These are phyloP conservation scores for Colletotrichum noveboracense DNA, from an alignment of 2,329 filamentous ascomycete genomes.

Conservation along the genomic window DNA sequence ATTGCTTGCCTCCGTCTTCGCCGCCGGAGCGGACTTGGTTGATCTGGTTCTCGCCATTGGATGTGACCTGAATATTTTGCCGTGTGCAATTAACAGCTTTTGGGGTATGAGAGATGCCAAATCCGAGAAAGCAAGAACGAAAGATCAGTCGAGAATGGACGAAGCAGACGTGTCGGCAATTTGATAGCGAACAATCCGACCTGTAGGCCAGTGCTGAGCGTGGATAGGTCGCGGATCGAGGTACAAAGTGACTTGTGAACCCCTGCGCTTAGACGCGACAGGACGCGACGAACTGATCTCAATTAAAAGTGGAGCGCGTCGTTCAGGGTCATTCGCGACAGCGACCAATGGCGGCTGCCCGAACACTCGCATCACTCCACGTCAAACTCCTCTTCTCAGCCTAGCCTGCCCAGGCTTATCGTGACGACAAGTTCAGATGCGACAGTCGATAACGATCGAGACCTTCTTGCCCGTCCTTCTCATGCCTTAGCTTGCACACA, in stretches of 20 bases:
- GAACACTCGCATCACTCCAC: background rate
- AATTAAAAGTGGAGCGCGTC: constrained; percentile 14
- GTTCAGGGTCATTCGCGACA: background rate
- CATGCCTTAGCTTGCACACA: background rate
- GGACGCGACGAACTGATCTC: constrained; percentile 10
- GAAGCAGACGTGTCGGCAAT: background rate
- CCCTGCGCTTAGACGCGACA: background rate
- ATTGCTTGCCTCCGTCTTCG: constrained; percentile 34
- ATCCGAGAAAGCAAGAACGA: background rate
- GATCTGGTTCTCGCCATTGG: constrained; percentile 58
- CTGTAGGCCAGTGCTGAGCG: background rate
- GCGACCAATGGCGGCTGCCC: background rate
- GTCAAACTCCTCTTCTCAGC: constrained; percentile 20
- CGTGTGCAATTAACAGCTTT: background rate
- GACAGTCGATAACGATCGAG: constrained; percentile 18
- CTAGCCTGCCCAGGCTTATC: constrained; percentile 18
- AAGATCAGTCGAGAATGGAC: background rate
- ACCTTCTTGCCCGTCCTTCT: background rate
- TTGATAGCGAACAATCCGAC: background rate
- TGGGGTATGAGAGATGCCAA: background rate
- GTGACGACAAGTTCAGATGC: constrained; percentile 17
- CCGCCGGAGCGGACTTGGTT: constrained; percentile 35
- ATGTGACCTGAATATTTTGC: background rate
- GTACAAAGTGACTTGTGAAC: background rate
- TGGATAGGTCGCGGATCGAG: background rate